Evolutionary conservation across 371 early-diverging fungal species (phyloP), one percentile per base, ranked within the genome.

Genomic region (Mortierella sp.): DNA sequence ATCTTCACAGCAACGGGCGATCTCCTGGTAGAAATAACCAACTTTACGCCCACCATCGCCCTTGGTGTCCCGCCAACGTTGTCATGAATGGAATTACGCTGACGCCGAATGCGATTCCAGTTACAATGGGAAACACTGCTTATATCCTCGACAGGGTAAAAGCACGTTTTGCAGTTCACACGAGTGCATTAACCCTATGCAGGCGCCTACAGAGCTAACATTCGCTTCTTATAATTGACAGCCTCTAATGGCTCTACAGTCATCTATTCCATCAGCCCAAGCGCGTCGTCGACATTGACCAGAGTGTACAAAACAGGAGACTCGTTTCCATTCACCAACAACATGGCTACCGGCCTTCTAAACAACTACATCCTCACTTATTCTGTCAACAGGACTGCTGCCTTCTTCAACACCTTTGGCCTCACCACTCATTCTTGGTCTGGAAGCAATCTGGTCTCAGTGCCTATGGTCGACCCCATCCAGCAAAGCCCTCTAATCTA

Each of bases 91-190:
- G 24, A 9, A 40, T 67, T 3, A 2, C 11, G 0, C 43, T 67
- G 0, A 67, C 67, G 10, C 24, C 21, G 40, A 9, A 10, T 4
- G 37, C 67, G 1, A 37, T 37, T 24, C 67, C 67, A 0, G 10
- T 67, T 5, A 67, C 67, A 0, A 67, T 67, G 67, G 43, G 40
- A 3, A 10, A 0, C 10, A 67, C 24, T 5, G 67, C 37, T 0
- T 67, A 67, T 3, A 67, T 67, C 24, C 67, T 67, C 10, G 67
- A 67, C 24, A 67, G 37, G 67, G 67, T 67, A 67, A 61, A 14
- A 34, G 19, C 19, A 64, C n/a, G n/a, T n/a, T n/a, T n/a, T n/a
- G n/a, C n/a, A n/a, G n/a, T n/a, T n/a, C n/a, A n/a, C n/a, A n/a
- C n/a, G n/a, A n/a, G n/a, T n/a, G n/a, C n/a, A n/a, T n/a, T n/a